Percentiles rank a stretch among this genome's conserved stretches.
Evolutionary conservation across 208 protist species (phyloP).

Genomic region (Naegleria fowleri): DNA sequence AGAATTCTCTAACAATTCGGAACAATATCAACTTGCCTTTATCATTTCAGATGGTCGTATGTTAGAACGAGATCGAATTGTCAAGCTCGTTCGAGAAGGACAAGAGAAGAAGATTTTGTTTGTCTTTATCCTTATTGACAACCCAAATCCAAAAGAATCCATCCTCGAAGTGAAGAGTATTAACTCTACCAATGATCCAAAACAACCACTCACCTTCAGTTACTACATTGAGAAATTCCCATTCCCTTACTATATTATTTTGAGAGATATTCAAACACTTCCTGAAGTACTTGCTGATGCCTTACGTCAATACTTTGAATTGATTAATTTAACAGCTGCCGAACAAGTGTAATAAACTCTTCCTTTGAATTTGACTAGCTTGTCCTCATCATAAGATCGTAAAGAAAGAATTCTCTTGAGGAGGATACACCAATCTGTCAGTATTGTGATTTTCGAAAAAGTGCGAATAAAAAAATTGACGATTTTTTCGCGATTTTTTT

Average conservation of each 20-base stretch:
- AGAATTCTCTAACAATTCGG: conserved; percentile 36
- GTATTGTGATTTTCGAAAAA: too few species aligned
- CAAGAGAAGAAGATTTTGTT: conserved; percentile 85
- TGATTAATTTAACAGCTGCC: background rate
- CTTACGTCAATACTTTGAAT: conserved; percentile 97
- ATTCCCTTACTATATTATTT: conserved; percentile 98
- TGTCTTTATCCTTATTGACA: conserved; percentile 88
- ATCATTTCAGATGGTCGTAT: conserved; percentile 95
- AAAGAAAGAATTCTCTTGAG: too few species aligned
- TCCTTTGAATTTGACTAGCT: too few species aligned
- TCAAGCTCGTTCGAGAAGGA: conserved; percentile 68
- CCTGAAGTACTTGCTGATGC: conserved; percentile 94
- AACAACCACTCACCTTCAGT: conserved; percentile 69
- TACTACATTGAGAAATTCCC: conserved; percentile 98
- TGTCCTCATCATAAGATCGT: too few species aligned
- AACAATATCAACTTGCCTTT: conserved; percentile 92
- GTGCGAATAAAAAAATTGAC: too few species aligned
- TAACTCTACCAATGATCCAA: conserved; percentile 56
- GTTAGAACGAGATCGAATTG: conserved; percentile 43
- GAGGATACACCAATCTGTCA: too few species aligned
- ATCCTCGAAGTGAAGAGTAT: conserved; percentile 53
- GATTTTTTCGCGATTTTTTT: too few species aligned
- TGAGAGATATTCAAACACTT: conserved; percentile 89
- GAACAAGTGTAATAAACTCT: conserved; percentile 3
- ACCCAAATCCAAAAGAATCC: conserved; percentile 26